Base-by-base conservation (phyloP, 495 filamentous ascomycete genomes). In the Penicillium crystallinum region DNA sequence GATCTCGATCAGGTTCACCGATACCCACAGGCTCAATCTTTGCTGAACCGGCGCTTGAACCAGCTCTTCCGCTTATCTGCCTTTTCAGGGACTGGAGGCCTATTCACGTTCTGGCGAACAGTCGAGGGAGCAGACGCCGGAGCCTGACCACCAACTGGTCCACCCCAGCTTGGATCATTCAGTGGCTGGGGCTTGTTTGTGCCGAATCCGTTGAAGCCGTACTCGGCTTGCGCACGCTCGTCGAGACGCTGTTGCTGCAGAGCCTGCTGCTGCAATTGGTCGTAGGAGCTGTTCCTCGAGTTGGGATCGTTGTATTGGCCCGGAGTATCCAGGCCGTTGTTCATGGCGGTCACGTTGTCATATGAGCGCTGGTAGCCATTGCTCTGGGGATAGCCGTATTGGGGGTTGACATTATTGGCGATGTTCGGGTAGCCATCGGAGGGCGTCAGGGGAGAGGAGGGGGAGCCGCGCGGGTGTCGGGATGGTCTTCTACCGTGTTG, bases 281-380 rank as follows among this genome's bases (percentile, higher is more conserved):
- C 89, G 48, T 91, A 78, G 4, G 89, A 95, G 70, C 88, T 95
- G 69, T 95, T 95, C 53, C 95, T 83, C 52, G 89, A 93, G 66
- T 87, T 95, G 1, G 90, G 91, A 56, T 96, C 89, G 29, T 89
- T 95, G 37, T 84, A 86, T 62, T 90, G 89, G n/a, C 82, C 86
- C 58, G 79, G 82, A 14, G 82, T 81, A 37, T 93, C 88, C 38
- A 77, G 77, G 42, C 84, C 87, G 44, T 83, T 86, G 29, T 84
- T 84, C 0, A 78, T 82, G 0, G 88, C 86, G 21, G 85, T 83
- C 15, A 91, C 83, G 6, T 90, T 95, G 62, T 96, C 90, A 57
- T 89, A 82, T 4, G 87, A 90, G 53, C 81, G 85, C 44, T 91
- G 86, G 63, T 92, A 87, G 51, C 75, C 78, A 40, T 83, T 12